Conservation (phyloP, 176 grass and related monocot species). For the Oryza coarctata region DNA sequence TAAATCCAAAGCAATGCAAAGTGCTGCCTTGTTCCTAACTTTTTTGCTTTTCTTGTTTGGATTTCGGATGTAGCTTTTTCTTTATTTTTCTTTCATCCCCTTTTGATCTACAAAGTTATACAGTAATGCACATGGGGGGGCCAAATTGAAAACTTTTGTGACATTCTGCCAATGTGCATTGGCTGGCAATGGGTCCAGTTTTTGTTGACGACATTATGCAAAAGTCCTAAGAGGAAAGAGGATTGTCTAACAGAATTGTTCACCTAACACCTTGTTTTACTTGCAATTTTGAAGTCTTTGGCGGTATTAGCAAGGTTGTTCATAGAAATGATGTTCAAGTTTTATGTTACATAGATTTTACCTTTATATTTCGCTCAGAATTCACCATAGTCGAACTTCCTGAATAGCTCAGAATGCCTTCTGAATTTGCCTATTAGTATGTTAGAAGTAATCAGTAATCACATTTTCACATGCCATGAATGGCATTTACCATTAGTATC, state of each 20-base stretch:
- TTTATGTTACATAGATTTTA: neutral
- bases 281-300: slow-evolving; percentile 32
- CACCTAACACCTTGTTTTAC: slow-evolving; percentile 47
- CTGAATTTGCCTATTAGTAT: neutral
- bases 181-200: slow-evolving; percentile 20
- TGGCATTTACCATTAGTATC: neutral
- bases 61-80: slow-evolving; percentile 29
- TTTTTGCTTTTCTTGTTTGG: slow-evolving; percentile 21
- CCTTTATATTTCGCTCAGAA: neutral
- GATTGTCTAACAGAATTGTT: slow-evolving; percentile 15
- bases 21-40: slow-evolving; percentile 1
- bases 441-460: neutral
- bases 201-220: slow-evolving; percentile 36
- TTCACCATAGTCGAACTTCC: neutral
- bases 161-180: slow-evolving; percentile 15
- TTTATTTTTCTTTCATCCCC: slow-evolving; percentile 12
- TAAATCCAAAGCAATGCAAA: slow-evolving; percentile 46
- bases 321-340: neutral
- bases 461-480: neutral
- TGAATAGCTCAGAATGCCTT: neutral
- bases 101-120: slow-evolving; percentile 34
- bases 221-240: neutral
- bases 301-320: slow-evolving; percentile 38
- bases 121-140: slow-evolving; percentile 45
- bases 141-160: slow-evolving; percentile 37